Evolutionary conservation across 331 rosid genomes (phyloP).

Genomic region (Rhamnella rubrinervis): DNA sequence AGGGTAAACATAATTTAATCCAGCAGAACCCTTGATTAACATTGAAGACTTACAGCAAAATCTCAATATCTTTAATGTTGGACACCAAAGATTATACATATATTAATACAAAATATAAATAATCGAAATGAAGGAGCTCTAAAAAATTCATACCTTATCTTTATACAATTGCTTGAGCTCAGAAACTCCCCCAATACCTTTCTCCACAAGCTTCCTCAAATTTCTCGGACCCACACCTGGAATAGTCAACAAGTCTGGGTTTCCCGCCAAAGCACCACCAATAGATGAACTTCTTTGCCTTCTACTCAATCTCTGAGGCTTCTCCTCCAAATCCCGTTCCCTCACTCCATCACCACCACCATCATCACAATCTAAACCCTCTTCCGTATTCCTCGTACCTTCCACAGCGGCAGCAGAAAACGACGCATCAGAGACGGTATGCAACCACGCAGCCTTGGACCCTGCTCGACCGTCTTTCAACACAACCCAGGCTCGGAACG

Average conservation of each 20-base stretch:
- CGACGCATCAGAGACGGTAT: constrained; percentile 35
- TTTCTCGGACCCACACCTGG: constrained; percentile 98
- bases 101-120: too few relatives aligned
- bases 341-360: constrained; percentile 20
- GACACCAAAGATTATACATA: neutral
- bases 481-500: constrained; percentile 49
- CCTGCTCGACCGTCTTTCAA: constrained; percentile 30
- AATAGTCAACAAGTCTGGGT: constrained; percentile 88
- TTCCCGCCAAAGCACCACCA: constrained; percentile 36
- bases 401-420: constrained; percentile 33
- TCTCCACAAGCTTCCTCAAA: constrained; percentile 76
- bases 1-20: too few relatives aligned
- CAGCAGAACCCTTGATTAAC: too few relatives aligned
- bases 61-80: too few relatives aligned
- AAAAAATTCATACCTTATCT: constrained; percentile 61
- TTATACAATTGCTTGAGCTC: constrained; percentile 87
- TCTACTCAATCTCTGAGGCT: constrained; percentile 43
- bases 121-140: neutral
- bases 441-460: constrained; percentile 39
- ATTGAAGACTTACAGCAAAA: too few relatives aligned
- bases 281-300: constrained; percentile 47
- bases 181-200: constrained; percentile 86
- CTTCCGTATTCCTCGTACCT: constrained; percentile 14
- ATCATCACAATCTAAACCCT: constrained; percentile 11
- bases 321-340: constrained; percentile 32